phyloP scores from a whole-genome alignment of 2,329 filamentous ascomycete species.

The Aspergillus sergii region DNA sequence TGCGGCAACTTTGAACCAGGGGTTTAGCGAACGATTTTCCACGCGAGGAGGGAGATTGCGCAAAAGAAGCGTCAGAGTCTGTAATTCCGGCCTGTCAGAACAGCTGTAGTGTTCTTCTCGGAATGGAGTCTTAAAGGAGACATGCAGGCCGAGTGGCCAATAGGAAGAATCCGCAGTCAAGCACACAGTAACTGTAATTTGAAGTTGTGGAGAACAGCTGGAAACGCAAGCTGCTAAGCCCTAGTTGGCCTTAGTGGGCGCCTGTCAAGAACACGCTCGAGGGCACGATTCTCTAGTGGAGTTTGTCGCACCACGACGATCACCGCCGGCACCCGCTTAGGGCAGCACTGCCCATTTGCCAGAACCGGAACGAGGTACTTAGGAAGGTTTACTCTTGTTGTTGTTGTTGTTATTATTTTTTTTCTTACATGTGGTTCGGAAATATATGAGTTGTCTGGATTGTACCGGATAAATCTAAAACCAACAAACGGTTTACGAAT shows the following conservation, averaged over 20 bases:
- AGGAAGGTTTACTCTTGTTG: neutral
- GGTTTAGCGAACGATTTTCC: neutral
- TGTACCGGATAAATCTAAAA: neutral
- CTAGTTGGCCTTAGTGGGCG: neutral
- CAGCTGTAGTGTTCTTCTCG: neutral
- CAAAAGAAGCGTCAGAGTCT: neutral
- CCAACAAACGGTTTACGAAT: neutral
- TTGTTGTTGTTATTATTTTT: neutral
- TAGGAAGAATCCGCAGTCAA: neutral
- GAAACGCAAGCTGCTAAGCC: neutral
- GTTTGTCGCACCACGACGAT: constrained; percentile 1
- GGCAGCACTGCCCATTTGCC: neutral
- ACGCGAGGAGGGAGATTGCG: neutral
- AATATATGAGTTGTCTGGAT: neutral
- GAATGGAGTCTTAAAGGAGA: neutral
- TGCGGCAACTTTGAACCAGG: neutral
- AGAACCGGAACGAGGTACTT: neutral
- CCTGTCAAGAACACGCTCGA: constrained; percentile 2
- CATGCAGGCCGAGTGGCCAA: neutral
- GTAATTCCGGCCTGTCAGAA: neutral
- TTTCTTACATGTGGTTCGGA: neutral
- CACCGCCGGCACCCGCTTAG: constrained; percentile 1
- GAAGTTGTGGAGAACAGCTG: neutral
- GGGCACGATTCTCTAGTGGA: neutral
- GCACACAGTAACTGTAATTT: neutral